Conservation (phyloP, 345 rosid species). For the Eucalyptus pauciflora region DNA sequence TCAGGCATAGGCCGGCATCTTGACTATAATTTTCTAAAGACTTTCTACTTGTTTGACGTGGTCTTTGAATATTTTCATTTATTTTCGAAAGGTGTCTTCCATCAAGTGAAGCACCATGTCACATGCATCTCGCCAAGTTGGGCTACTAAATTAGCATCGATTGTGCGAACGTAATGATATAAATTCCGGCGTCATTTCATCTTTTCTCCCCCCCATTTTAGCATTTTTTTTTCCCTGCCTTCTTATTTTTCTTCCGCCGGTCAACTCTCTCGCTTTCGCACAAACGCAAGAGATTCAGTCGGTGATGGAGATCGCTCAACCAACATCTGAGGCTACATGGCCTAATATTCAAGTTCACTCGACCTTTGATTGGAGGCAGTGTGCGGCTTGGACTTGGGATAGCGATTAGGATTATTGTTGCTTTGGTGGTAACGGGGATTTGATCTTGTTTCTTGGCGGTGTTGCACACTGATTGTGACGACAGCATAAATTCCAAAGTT, state of each 20-base stretch:
- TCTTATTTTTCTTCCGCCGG: neutral
- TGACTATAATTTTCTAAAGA: neutral
- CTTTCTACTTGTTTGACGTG: neutral
- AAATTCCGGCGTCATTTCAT: neutral
- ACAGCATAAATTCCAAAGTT: neutral
- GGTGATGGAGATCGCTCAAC: neutral
- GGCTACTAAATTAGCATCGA: neutral
- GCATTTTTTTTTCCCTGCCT: neutral
- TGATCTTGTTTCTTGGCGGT: neutral
- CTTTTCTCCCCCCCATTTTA: neutral
- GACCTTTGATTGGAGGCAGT: neutral
- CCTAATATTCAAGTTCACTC: neutral
- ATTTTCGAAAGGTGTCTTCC: neutral
- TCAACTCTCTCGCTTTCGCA: neutral
- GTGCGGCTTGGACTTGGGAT: too few relatives aligned
- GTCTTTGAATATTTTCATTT: neutral
- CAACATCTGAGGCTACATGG: neutral
- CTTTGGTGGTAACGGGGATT: neutral
- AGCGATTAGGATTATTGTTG: neutral
- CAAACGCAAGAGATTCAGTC: neutral
- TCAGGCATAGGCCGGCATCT: neutral
- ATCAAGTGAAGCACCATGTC: neutral
- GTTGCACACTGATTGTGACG: neutral
- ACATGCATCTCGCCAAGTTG: neutral
- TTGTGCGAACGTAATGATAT: accelerated